A percentile compares a stretch with the other conserved stretches of the same genome.
Evolutionary conservation across 495 filamentous ascomycete genomes (phyloP).

Genomic region (Xylaria castorea): DNA sequence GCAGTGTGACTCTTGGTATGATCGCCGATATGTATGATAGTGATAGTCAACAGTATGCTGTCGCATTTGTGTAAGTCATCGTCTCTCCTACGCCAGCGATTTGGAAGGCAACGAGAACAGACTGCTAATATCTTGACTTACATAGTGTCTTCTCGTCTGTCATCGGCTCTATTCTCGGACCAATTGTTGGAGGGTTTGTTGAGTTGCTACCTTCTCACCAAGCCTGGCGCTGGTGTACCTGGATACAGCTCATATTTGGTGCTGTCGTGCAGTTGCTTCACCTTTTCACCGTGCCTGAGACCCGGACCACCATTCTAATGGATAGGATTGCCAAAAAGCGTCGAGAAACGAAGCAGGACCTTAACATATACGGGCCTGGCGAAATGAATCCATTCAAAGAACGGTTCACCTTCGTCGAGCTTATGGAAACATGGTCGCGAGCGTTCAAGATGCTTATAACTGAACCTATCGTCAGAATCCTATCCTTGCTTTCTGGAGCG

Average conservation of each 20-base stretch:
- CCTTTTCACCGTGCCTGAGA: conserved; percentile 72
- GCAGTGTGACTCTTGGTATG: conserved; percentile 83
- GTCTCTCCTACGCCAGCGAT: background rate
- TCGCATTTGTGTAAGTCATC: conserved; percentile 60
- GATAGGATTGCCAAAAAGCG: conserved; percentile 71
- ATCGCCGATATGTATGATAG: conserved; percentile 81
- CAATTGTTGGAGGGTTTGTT: conserved; percentile 80
- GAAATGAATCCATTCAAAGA: conserved; percentile 60
- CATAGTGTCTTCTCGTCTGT: conserved; percentile 75
- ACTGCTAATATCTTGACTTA: background rate
- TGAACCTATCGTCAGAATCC: conserved; percentile 75
- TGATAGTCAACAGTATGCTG: conserved; percentile 74
- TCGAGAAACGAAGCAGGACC: conserved; percentile 59
- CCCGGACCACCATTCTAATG: conserved; percentile 69
- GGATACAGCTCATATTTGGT: conserved; percentile 81
- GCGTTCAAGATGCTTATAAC: conserved; percentile 81
- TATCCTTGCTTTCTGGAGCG: conserved; percentile 78
- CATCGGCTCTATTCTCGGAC: conserved; percentile 76
- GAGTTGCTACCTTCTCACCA: conserved; percentile 55
- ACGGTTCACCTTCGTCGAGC: conserved; percentile 60
- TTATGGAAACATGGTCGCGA: conserved; percentile 68
- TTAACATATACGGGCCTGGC: conserved; percentile 67
- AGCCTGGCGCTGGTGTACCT: conserved; percentile 81
- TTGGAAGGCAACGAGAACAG: background rate
- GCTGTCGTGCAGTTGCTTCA: conserved; percentile 69